Evolutionary conservation across 768 basidiomycete genomes (phyloP).

Genomic region (Crepidotus variabilis): DNA sequence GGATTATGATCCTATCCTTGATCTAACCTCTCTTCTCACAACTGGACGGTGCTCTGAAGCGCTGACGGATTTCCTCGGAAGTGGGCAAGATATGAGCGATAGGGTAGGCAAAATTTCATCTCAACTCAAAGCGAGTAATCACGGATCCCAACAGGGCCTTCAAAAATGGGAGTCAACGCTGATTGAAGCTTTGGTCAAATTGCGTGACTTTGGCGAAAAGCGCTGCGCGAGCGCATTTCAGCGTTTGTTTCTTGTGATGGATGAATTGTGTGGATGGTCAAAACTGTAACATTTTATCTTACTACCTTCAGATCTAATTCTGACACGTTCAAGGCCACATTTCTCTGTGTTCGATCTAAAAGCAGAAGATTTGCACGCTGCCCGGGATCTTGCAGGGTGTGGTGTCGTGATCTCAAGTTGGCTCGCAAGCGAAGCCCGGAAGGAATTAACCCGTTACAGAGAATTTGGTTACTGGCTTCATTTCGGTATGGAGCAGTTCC

Average conservation of each 20-base stretch:
- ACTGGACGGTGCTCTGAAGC: slow-evolving; percentile 73
- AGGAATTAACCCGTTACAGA: slow-evolving; percentile 67
- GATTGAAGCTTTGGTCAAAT: slow-evolving; percentile 62
- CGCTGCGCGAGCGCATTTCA: slow-evolving; percentile 72
- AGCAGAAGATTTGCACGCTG: slow-evolving; percentile 44
- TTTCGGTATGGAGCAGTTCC: slow-evolving; percentile 47
- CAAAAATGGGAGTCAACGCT: slow-evolving; percentile 82
- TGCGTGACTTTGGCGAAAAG: slow-evolving; percentile 72
- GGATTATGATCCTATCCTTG: slow-evolving; percentile 60
- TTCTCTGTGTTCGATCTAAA: slow-evolving; percentile 54
- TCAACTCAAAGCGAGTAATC: slow-evolving; percentile 15
- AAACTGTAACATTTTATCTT: slow-evolving; percentile 43
- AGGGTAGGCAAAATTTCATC: slow-evolving; percentile 44
- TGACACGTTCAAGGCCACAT: slow-evolving; percentile 42
- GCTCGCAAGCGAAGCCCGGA: slow-evolving; percentile 64
- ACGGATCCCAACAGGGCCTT: slow-evolving; percentile 52
- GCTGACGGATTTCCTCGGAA: slow-evolving; percentile 70
- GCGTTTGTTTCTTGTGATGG: slow-evolving; percentile 68
- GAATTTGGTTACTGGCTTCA: slow-evolving; percentile 79
- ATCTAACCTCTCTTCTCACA: slow-evolving; percentile 65
- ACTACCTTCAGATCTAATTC: not conserved
- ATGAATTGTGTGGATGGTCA: slow-evolving; percentile 80
- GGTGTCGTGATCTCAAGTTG: slow-evolving; percentile 64
- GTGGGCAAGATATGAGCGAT: slow-evolving; percentile 78
- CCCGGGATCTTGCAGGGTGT: slow-evolving; percentile 48